Evolutionary conservation across 2,329 filamentous ascomycete species (phyloP), one percentile per base, ranked within the genome.

Genomic region (Sporothrix inflata): DNA sequence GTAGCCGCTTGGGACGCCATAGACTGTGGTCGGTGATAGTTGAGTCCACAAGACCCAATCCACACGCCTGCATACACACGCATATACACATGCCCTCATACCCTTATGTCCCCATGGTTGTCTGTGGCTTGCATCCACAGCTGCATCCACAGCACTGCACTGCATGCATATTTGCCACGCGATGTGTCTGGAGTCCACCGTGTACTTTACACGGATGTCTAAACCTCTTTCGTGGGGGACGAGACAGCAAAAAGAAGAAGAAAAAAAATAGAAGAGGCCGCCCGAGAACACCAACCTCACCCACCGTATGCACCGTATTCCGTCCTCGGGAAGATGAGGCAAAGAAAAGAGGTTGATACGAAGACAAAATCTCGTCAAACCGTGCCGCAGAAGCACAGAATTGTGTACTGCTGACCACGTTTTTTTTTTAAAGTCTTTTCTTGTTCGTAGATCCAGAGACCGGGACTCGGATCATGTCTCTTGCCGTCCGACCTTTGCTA

Each of bases 391-490:
- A 61, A 3, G n/a, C 57, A 24, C 57, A 63, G n/a, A 9, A 24
- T 63, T 42, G 57, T 63, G n/a, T 42, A 42, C 9, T 21, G n/a
- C 11, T 63, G 57, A 63, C 34, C 57, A 42, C 57, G 57, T 63
- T 63, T 42, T 63, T 42, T 61, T 63, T 40, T 34, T 11, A n/a
- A n/a, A n/a, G 1, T 30, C 34, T n/a, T 19, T 12, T 42, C 14
- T 16, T n/a, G 34, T 14, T 40, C 30, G 8, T 21, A 8, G 5
- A 24, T 24, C 34, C 30, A 42, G n/a, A 42, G 38, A 63, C 57
- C 57, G 57, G 57, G 38, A 42, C 57, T 63, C 34, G 57, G 57
- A 63, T 42, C 19, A 61, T 63, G 57, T 63, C 57, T 63, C 34
- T 40, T 30, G 21, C 14, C n/a, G 42, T 47, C 4, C 42, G 42